Evolutionary conservation across 2,329 filamentous ascomycete species (phyloP), one percentile per base, ranked within the genome.

Genomic region (Neofusicoccum ribis): DNA sequence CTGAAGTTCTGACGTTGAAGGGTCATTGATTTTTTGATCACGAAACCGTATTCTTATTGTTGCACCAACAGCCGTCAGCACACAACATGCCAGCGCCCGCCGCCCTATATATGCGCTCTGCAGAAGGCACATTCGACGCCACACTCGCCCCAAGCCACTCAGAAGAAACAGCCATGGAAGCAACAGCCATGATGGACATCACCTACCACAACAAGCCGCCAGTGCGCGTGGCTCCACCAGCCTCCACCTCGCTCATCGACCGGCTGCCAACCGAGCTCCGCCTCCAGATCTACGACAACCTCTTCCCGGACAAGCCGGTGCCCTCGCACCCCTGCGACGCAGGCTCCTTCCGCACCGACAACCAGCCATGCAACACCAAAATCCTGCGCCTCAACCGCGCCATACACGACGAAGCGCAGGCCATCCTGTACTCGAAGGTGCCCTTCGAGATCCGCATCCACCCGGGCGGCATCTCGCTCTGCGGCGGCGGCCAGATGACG

Each of bases 261-360:
- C 62, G 51, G 12, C 62, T 64, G 2, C 62, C 62, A 7, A 52
- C 51, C 27, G 62, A 64, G 17, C 62, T 64, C 17, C 62, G 62
- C 51, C 62, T 64, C 41, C 62, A 64, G 23, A 58, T 64, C 62
- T 64, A 64, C 62, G 62, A 64, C 31, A 31, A 31, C 62, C 51
- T 64, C 50, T 64, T 64, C 62, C 50, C 62, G 3, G 36, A 44
- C 62, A 49, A 64, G 17, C 17, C 37, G 5, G 44, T 64, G n/a
- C 62, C 62, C 1, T 36, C 50, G 47, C 51, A 56, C 50, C 58
- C 46, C 44, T 36, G 9, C 56, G n/a, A 15, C 43, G 2, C 14
- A 14, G 31, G 61, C 61, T 3, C 15, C 47, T 27, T 54, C 47
- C 61, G 61, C 23, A 9, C n/a, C 37, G 61, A 63, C 61, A 17